These are phyloP conservation scores for Eucalyptus cloeziana DNA, from an alignment of 345 rosid species.

Conservation along the genomic window DNA sequence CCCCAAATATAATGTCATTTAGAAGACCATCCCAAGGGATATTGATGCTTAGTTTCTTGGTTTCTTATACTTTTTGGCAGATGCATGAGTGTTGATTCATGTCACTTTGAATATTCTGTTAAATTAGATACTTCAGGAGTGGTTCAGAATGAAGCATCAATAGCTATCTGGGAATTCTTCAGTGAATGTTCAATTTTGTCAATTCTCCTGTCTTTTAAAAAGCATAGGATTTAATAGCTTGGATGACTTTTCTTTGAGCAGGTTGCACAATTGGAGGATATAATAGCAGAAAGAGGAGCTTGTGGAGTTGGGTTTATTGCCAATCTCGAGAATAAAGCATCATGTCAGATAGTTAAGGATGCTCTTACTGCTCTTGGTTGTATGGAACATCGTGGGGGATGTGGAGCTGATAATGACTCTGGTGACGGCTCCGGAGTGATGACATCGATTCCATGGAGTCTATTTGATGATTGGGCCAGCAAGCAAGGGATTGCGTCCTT, in stretches of 20 bases:
- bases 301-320: constrained; percentile 99
- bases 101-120: background rate
- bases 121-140: background rate
- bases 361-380: constrained; percentile 92
- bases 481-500: constrained; percentile 63
- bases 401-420: constrained; percentile 98
- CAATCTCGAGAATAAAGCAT: constrained; percentile 81
- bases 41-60: background rate
- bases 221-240: background rate
- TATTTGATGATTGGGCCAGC: constrained; percentile 68
- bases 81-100: background rate
- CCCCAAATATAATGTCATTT: background rate
- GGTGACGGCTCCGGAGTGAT: constrained; percentile 97
- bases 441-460: constrained; percentile 98
- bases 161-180: background rate
- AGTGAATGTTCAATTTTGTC: background rate
- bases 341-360: constrained; percentile 66
- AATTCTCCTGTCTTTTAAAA: background rate
- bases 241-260: constrained; percentile 1
- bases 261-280: constrained; percentile 86
- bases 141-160: background rate
- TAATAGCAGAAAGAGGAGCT: constrained; percentile 91
- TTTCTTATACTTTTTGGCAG: background rate
- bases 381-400: constrained; percentile 99
- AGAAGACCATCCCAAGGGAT: background rate